These are phyloP conservation scores for Cichorium intybus DNA, from an alignment of 140 eudicot species.

Conservation along the genomic window DNA sequence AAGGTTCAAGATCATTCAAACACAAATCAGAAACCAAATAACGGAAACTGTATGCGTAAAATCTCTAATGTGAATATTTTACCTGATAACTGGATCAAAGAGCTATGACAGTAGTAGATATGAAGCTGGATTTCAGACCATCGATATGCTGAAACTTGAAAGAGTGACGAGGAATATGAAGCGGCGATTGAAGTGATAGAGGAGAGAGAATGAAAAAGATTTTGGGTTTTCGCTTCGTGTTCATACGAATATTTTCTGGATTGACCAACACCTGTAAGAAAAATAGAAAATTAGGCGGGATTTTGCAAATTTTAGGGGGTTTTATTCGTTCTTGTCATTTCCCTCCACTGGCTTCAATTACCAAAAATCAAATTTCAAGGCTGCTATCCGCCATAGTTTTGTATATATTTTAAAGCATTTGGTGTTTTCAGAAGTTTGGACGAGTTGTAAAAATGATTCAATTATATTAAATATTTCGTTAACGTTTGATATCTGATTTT, in stretches of 20 bases:
- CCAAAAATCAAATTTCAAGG: background rate
- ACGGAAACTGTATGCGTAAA: background rate
- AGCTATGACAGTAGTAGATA: background rate
- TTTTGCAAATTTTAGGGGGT: conserved; percentile 23
- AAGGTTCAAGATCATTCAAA: background rate
- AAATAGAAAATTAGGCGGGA: conserved; percentile 28
- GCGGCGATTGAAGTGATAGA: background rate
- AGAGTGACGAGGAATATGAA: conserved; percentile 1
- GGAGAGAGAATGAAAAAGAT: conserved; percentile 13
- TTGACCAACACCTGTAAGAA: conserved; percentile 11
- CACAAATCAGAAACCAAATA: background rate
- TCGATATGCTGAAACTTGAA: background rate
- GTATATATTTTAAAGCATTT: background rate
- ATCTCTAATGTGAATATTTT: background rate
- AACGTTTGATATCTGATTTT: too few relatives aligned
- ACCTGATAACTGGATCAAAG: conserved; percentile 13
- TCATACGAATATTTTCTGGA: conserved; percentile 16
- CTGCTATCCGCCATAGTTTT: background rate
- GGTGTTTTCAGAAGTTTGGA: background rate
- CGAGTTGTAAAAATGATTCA: too few relatives aligned
- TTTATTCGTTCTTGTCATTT: conserved; percentile 11
- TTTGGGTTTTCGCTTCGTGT: conserved; percentile 22
- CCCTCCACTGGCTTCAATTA: conserved; percentile 17
- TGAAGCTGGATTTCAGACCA: conserved; percentile 1
- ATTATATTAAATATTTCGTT: too few relatives aligned